A percentile compares a stretch with the other conserved stretches of the same genome.
Conservation (phyloP, 257 asterid species). For the Gentiana macrophylla region DNA sequence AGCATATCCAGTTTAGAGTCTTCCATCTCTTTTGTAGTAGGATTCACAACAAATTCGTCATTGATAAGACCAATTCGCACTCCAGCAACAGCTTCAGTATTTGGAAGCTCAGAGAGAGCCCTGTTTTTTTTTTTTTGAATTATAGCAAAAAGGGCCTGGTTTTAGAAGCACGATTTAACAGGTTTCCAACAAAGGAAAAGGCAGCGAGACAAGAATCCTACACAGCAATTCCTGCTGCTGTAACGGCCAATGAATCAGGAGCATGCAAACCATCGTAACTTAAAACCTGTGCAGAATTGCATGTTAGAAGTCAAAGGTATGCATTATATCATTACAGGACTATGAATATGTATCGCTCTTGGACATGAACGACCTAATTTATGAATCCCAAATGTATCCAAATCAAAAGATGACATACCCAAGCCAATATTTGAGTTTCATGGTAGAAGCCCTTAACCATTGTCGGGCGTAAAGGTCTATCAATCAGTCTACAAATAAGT, state of each 20-base stretch:
- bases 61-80: slow-evolving; percentile 85
- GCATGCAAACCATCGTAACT: slow-evolving; percentile 96
- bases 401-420: slow-evolving; percentile 39
- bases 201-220: slow-evolving; percentile 26
- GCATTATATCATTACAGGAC: no score
- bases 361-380: background rate
- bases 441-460: slow-evolving; percentile 92
- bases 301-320: slow-evolving; percentile 6
- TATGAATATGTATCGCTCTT: no score
- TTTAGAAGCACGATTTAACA: no score
- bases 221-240: slow-evolving; percentile 98
- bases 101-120: slow-evolving; percentile 89
- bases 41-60: slow-evolving; percentile 74
- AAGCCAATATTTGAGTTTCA: slow-evolving; percentile 91
- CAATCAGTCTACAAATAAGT: slow-evolving; percentile 91
- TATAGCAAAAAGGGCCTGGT: background rate
- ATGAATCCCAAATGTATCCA: no score
- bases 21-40: slow-evolving; percentile 84
- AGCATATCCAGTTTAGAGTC: slow-evolving; percentile 75
- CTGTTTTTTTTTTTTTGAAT: slow-evolving; percentile 21
- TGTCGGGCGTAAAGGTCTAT: slow-evolving; percentile 93
- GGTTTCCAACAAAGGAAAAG: background rate
- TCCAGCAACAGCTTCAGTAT: slow-evolving; percentile 70
- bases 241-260: slow-evolving; percentile 93
- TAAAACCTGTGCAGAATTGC: slow-evolving; percentile 47